Percentiles rank a stretch among this genome's conserved stretches.
Evolutionary conservation across 1,284 basidiomycete genomes (phyloP).

Genomic region (Irpex rosettiformis): DNA sequence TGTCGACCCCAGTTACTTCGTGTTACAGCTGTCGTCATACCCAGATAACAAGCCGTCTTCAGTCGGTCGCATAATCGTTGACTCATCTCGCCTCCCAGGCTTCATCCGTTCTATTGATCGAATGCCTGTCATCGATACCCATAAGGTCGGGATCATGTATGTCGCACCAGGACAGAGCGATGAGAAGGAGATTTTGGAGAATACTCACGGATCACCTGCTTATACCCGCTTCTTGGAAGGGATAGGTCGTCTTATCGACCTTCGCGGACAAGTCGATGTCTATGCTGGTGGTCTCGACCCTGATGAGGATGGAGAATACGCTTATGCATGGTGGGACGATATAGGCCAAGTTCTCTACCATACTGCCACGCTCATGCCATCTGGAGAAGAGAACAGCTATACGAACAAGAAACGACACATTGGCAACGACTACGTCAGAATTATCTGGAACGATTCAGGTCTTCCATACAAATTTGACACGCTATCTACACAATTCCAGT

Average conservation of each 20-base stretch:
- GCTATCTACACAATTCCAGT: constrained; percentile 91
- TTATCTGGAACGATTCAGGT: constrained; percentile 97
- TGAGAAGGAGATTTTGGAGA: constrained; percentile 87
- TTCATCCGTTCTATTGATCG: constrained; percentile 77
- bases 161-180: constrained; percentile 88
- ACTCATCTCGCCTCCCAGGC: constrained; percentile 47
- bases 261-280: constrained; percentile 92
- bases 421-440: constrained; percentile 93
- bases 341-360: constrained; percentile 96
- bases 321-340: constrained; percentile 99
- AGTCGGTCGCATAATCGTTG: constrained; percentile 46
- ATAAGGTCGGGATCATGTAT: constrained; percentile 96
- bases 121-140: constrained; percentile 95
- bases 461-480: constrained; percentile 88
- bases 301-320: constrained; percentile 88
- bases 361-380: constrained; percentile 97
- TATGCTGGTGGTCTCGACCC: constrained; percentile 92
- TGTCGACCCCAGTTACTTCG: constrained; percentile 86
- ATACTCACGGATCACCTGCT: constrained; percentile 90
- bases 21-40: constrained; percentile 84
- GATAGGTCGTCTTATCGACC: constrained; percentile 84
- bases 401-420: constrained; percentile 90
- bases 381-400: constrained; percentile 58
- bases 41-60: constrained; percentile 44
- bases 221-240: constrained; percentile 93